Percentiles rank a stretch among this genome's conserved stretches.
phyloP scores from a whole-genome alignment of 116 monocot genomes.

The Papilionanthe hybrid region DNA sequence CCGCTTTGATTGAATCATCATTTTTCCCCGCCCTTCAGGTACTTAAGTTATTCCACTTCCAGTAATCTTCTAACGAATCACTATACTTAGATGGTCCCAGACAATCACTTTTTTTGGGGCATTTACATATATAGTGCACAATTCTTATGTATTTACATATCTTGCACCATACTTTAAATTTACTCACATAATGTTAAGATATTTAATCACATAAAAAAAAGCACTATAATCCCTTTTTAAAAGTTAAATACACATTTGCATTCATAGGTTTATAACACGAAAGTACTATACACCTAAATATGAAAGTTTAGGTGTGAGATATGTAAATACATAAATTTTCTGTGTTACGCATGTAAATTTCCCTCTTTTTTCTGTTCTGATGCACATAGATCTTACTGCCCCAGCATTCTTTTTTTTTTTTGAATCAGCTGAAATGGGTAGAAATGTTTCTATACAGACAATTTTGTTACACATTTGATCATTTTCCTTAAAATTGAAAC shows the following conservation, averaged over 20 bases:
- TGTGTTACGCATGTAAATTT: no score
- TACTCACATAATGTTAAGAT: no score
- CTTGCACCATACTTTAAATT: no score
- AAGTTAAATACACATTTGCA: no score
- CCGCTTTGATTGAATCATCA: constrained; percentile 87
- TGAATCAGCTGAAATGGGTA: neutral
- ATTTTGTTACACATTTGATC: neutral
- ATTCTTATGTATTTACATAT: no score
- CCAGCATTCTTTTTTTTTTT: neutral
- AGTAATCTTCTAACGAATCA: neutral
- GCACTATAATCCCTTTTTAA: no score
- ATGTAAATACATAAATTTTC: no score
- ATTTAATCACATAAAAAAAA: no score
- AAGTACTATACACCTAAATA: no score
- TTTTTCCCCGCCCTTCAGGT: constrained; percentile 99
- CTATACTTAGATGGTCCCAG: neutral
- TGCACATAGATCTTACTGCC: neutral
- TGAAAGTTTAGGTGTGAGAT: no score
- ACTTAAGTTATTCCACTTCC: neutral
- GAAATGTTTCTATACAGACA: neutral
- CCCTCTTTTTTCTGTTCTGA: neutral
- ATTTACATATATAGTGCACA: no score
- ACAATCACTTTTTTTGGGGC: neutral
- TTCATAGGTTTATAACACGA: no score
- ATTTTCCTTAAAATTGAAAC: neutral